Base-by-base conservation (phyloP, 495 filamentous ascomycete species). In the Podospora tetraspora region DNA sequence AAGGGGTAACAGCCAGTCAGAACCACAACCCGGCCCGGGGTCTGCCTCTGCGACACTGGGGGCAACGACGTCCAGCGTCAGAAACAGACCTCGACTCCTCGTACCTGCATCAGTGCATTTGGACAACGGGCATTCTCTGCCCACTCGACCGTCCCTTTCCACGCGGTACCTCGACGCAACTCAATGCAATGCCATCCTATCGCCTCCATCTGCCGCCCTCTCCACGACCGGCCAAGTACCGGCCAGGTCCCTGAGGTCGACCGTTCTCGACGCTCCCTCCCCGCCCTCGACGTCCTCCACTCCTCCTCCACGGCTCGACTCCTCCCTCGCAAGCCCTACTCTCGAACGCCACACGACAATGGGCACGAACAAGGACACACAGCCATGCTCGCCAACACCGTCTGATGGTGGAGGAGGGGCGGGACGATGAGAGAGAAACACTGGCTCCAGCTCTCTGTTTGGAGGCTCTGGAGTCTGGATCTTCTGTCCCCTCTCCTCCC, bases 31-130 rank as follows among this genome's bases (percentile, higher is more conserved):
- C 63, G 69, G 29, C 68, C 68, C 73, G 75, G 76, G 76, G 73
- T 60, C 69, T 22, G n/a, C 43, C 67, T 77, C 72, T 78, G 76
- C 72, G 70, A 79, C 77, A 73, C 74, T 75, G 61, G 64, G 65
- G 68, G 69, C 76, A 77, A 66, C 62, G 63, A 74, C 72, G 62
- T 69, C 72, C 70, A 68, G 67, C 74, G 71, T 76, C 71, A 69
- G 70, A 75, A 71, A 75, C 72, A 74, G 75, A 72, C 74, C 68
- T 60, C 59, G 68, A 29, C 62, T 66, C 30, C 64, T 61, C 66
- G 61, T 67, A 69, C 71, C 62, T 71, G 43, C 59, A 56, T 60
- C 37, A 65, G 43, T 52, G 43, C 43, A 52, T 52, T 30, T n/a
- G 13, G 37, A 43, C 37, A 19, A 43, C 16, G 37, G 30, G 37